A percentile compares a stretch with the other conserved stretches of the same genome.
Evolutionary conservation across 345 rosid genomes (phyloP).

Genomic region (Raphanus raphanistrum): DNA sequence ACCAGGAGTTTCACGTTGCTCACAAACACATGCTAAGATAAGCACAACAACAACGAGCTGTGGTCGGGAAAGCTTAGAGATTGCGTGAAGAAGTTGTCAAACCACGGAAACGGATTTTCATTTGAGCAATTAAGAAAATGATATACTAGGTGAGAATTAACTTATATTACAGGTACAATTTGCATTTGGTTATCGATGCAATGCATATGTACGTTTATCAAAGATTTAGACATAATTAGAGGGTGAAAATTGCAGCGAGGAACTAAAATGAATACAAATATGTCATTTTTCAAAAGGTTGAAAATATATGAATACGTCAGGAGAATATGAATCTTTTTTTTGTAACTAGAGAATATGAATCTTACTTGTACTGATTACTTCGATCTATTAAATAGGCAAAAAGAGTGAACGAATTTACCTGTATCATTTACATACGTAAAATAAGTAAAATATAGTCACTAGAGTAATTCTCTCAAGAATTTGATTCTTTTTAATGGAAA

Average conservation of each 20-base stretch:
- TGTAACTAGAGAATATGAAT: neutral
- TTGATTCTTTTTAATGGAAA: neutral
- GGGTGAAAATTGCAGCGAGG: slow-evolving; percentile 9
- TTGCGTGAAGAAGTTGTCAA: slow-evolving; percentile 31
- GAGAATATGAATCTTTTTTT: neutral
- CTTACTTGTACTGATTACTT: neutral
- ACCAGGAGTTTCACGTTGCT: slow-evolving; percentile 26
- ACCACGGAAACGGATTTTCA: neutral
- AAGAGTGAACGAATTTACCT: neutral
- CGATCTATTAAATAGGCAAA: neutral
- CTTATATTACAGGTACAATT: slow-evolving; percentile 11
- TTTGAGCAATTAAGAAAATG: neutral
- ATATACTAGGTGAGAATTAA: slow-evolving; percentile 14
- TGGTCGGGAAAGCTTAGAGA: slow-evolving; percentile 32
- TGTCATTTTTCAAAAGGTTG: neutral
- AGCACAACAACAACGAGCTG: slow-evolving; percentile 15
- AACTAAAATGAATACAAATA: neutral
- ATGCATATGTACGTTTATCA: slow-evolving; percentile 14
- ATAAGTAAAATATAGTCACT: slow-evolving; percentile 6
- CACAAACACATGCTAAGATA: slow-evolving; percentile 15
- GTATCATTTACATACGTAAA: neutral
- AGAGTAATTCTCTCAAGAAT: neutral
- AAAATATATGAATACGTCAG: slow-evolving; percentile 8
- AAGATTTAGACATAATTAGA: neutral
- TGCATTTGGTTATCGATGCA: slow-evolving; percentile 12